A percentile compares a stretch with the other conserved stretches of the same genome.
phyloP scores from a whole-genome alignment of 257 asterid genomes.

The Avicennia marina region DNA sequence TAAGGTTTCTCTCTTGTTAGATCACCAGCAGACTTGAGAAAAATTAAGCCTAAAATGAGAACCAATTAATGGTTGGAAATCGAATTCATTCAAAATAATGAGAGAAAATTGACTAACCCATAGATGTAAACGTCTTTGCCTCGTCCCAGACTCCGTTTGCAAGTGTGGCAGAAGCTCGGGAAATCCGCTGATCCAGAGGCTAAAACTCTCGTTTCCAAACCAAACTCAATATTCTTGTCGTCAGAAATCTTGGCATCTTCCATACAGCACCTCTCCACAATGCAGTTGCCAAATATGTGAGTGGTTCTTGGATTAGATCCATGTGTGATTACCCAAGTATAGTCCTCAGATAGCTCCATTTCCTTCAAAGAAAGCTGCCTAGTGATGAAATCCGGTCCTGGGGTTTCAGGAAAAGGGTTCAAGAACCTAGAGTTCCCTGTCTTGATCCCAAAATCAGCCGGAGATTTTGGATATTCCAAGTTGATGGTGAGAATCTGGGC shows the following conservation, averaged over 20 bases:
- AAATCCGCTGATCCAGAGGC: conserved; percentile 29
- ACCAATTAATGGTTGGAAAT: too few species aligned
- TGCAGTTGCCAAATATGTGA: conserved; percentile 72
- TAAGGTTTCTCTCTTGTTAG: too few species aligned
- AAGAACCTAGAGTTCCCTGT: conserved; percentile 39
- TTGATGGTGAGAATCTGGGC: conserved; percentile 48
- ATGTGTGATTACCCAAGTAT: conserved; percentile 81
- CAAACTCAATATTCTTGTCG: conserved; percentile 6
- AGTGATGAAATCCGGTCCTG: conserved; percentile 30
- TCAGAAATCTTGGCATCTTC: conserved; percentile 3
- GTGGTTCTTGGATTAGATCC: conserved; percentile 87
- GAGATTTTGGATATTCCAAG: conserved; percentile 54
- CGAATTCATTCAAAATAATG: too few species aligned
- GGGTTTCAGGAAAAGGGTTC: conserved; percentile 22
- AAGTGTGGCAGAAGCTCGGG: conserved; percentile 51
- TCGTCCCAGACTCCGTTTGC: conserved; percentile 44
- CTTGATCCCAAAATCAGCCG: conserved; percentile 88
- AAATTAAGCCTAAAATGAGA: too few species aligned
- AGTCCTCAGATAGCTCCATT: conserved; percentile 95
- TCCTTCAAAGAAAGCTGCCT: conserved; percentile 68
- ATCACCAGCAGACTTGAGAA: too few species aligned
- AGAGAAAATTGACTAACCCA: conserved; percentile 38
- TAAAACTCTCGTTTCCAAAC: conserved; percentile 12
- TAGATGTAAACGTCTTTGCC: conserved; percentile 60
- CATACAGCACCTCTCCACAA: conserved; percentile 54